Conservation (phyloP, 2,329 filamentous ascomycete species). For the Elsinoe australis region DNA sequence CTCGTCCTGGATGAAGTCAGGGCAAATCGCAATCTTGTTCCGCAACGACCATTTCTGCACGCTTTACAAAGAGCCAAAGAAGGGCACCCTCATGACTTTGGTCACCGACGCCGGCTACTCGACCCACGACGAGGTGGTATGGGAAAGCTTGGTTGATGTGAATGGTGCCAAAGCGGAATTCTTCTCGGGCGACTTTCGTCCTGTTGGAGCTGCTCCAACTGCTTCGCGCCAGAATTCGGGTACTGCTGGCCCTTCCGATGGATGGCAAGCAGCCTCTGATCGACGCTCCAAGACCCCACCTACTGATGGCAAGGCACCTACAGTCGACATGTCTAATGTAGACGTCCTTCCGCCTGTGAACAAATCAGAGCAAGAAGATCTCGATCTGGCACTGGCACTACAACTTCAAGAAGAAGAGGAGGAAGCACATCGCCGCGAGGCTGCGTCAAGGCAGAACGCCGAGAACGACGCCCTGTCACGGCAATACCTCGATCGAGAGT, state of each 20-base stretch:
- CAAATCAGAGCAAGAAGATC: constrained; percentile 67
- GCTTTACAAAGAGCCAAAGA: constrained; percentile 77
- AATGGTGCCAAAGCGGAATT: constrained; percentile 76
- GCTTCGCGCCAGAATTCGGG: constrained; percentile 19
- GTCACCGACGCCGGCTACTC: constrained; percentile 92
- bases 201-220: constrained; percentile 57
- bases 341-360: constrained; percentile 10
- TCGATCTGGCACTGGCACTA: constrained; percentile 75
- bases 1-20: constrained; percentile 60
- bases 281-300: constrained; percentile 25
- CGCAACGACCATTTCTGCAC: constrained; percentile 97
- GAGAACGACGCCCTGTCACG: constrained; percentile 13
- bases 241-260: constrained; percentile 30
- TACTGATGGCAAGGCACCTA: not conserved
- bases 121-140: constrained; percentile 82
- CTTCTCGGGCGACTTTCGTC: constrained; percentile 81
- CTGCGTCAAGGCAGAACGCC: constrained; percentile 33
- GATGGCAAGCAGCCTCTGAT: constrained; percentile 50
- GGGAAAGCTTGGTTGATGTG: constrained; percentile 87
- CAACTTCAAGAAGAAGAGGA: constrained; percentile 95
- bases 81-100: constrained; percentile 66
- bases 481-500: constrained; percentile 14
- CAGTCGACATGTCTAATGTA: not conserved
- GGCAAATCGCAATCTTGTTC: constrained; percentile 83
- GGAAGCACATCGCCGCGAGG: constrained; percentile 57